Evolutionary conservation across 23 red algal species (phyloP).

Genomic region (Gracilaria caudata): DNA sequence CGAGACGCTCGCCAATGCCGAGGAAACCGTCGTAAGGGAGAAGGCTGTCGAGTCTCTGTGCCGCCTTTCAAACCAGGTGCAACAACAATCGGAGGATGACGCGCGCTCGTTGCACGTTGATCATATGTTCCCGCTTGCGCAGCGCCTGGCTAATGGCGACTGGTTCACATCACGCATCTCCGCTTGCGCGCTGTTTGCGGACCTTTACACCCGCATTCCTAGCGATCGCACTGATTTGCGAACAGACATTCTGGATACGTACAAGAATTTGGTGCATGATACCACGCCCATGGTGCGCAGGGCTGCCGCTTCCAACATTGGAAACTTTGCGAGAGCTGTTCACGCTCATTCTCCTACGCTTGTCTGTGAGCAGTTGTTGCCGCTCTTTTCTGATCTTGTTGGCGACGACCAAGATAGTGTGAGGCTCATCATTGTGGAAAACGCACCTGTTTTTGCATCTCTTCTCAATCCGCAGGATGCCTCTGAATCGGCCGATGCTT

Average conservation of each 20-base stretch:
- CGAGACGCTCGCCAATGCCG: slow-evolving; percentile 83
- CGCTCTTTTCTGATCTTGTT: slow-evolving; percentile 83
- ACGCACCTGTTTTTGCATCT: slow-evolving; percentile 74
- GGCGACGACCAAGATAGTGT: slow-evolving; percentile 99
- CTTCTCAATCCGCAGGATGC: slow-evolving; percentile 22
- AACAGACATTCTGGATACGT: slow-evolving; percentile 68
- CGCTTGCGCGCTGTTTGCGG: slow-evolving; percentile 81
- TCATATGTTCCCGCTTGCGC: slow-evolving; percentile 88
- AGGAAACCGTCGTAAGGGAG: slow-evolving; percentile 96
- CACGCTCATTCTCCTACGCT: slow-evolving; percentile 32
- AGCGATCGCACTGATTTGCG: slow-evolving; percentile 47
- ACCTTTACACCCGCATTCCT: slow-evolving; percentile 68
- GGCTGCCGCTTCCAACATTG: slow-evolving; percentile 85
- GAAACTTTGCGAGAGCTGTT: slow-evolving; percentile 69
- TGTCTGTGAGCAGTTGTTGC: slow-evolving; percentile 68
- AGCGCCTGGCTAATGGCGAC: slow-evolving; percentile 89
- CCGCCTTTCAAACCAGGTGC: slow-evolving; percentile 46
- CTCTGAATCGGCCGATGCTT: neutral
- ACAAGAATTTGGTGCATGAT: slow-evolving; percentile 79
- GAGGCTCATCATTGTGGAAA: slow-evolving; percentile 91
- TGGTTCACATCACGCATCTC: slow-evolving; percentile 99
- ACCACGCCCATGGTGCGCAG: slow-evolving; percentile 98
- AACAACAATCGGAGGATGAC: slow-evolving; percentile 41
- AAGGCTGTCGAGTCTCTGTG: slow-evolving; percentile 86
- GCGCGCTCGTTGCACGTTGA: slow-evolving; percentile 69